Conservation (phyloP, 164 flowering plant species). For the Tetracentron sinense region DNA sequence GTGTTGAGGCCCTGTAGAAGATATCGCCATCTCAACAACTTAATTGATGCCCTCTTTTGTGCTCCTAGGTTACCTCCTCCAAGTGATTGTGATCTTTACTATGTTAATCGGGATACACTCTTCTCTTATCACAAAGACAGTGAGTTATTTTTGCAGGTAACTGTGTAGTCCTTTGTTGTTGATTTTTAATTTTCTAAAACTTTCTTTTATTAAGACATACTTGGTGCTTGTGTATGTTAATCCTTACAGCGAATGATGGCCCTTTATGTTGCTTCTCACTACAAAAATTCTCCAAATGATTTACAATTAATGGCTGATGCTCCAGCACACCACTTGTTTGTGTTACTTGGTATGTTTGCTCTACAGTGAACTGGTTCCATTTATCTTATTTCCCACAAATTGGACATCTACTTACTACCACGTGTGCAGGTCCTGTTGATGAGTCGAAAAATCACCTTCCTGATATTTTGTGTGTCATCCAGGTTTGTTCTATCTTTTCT, state of each 20-base stretch:
- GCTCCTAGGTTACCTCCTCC: slow-evolving; percentile 66
- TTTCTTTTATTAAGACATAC: not conserved
- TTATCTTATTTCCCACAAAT: not conserved
- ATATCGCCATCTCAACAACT: not conserved
- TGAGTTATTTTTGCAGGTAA: slow-evolving; percentile 90
- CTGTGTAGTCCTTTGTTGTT: not conserved
- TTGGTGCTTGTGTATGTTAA: not conserved
- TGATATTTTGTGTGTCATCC: slow-evolving; percentile 91
- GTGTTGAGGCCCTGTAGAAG: not conserved
- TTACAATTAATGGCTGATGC: slow-evolving; percentile 96
- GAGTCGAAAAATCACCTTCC: slow-evolving; percentile 88
- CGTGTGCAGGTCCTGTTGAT: slow-evolving; percentile 83
- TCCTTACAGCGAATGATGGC: slow-evolving; percentile 92
- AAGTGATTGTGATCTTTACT: slow-evolving; percentile 84
- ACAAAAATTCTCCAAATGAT: slow-evolving; percentile 97
- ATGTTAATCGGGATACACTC: slow-evolving; percentile 94
- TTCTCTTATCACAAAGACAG: slow-evolving; percentile 96
- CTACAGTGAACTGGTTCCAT: slow-evolving; percentile 1
- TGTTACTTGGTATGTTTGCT: slow-evolving; percentile 68
- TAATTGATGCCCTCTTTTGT: slow-evolving; percentile 15
- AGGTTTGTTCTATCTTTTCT: slow-evolving; percentile 43
- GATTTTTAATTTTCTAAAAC: not conserved
- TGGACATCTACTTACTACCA: not conserved
- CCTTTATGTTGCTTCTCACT: slow-evolving; percentile 94
- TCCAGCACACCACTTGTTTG: slow-evolving; percentile 97